Evolutionary conservation across 148 eudicot species (phyloP).

Genomic region (Chenopodium suecicum): DNA sequence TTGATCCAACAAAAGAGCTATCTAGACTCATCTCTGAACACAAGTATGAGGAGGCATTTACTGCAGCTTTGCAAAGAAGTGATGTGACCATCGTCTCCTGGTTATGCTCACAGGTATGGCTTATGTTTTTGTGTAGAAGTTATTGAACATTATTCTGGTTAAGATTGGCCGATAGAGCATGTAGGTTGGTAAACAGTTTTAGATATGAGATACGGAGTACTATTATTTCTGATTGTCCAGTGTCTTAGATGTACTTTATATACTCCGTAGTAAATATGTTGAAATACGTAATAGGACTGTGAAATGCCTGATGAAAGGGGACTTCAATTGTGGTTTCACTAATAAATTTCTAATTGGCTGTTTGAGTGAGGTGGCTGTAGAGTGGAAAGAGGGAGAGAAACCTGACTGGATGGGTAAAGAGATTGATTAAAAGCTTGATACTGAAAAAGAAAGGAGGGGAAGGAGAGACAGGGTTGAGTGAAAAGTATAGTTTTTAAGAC

Average conservation of each 20-base stretch:
- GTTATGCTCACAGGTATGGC: constrained; percentile 91
- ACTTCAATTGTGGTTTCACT: neutral
- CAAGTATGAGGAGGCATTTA: constrained; percentile 92
- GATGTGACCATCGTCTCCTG: constrained; percentile 90
- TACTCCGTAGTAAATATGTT: neutral
- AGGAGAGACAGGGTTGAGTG: neutral
- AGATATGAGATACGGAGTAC: neutral
- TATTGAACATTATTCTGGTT: neutral
- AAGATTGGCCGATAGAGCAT: neutral
- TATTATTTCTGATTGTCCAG: neutral
- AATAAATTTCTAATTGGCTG: no score
- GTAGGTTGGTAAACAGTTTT: neutral
- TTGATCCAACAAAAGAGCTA: constrained; percentile 83
- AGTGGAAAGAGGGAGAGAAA: no score
- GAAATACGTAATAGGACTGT: neutral
- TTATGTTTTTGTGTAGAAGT: neutral
- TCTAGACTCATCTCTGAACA: constrained; percentile 75
- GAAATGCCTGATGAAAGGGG: neutral
- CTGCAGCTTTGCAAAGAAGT: constrained; percentile 89
- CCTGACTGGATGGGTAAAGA: neutral
- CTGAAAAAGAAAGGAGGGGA: neutral
- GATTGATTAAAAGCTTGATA: neutral
- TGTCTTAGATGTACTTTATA: neutral
- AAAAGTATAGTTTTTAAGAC: no score
- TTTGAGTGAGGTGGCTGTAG: no score